Evolutionary conservation across 208 protist genomes (phyloP).

Genomic region (Leishmania tropica): DNA sequence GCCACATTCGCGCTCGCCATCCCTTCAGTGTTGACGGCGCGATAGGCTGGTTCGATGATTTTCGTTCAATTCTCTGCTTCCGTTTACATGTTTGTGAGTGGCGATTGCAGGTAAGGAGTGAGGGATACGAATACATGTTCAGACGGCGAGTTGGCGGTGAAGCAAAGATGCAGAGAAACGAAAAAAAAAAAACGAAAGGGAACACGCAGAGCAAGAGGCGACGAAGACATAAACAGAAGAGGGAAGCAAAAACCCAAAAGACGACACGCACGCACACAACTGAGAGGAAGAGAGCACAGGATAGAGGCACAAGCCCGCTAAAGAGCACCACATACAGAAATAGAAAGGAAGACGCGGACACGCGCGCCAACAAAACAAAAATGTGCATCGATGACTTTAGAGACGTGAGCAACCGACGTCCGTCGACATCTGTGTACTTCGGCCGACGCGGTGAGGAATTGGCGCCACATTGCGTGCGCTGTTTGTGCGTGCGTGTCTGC

Average conservation of each 20-base stretch:
- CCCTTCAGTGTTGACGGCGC: neutral
- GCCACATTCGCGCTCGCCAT: neutral
- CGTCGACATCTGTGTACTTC: neutral
- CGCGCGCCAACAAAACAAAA: neutral
- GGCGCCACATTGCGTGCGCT: neutral
- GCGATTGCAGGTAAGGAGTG: neutral
- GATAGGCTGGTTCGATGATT: neutral
- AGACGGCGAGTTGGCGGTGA: neutral
- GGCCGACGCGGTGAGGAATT: neutral
- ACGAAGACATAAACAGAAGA: neutral
- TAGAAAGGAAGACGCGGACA: neutral
- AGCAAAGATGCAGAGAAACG: neutral
- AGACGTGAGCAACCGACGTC: neutral
- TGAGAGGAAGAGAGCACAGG: neutral
- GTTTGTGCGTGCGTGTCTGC: neutral
- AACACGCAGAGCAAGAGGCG: neutral
- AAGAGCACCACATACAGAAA: neutral
- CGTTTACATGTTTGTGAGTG: neutral
- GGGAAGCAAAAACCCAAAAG: neutral
- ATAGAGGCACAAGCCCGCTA: neutral
- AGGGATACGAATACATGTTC: neutral
- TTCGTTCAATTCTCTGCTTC: neutral
- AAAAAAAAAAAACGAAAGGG: neutral
- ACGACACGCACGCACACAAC: neutral
- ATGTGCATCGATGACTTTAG: neutral